Conservation (phyloP, 2,329 filamentous ascomycete genomes). For the Hypoxylon sp. region DNA sequence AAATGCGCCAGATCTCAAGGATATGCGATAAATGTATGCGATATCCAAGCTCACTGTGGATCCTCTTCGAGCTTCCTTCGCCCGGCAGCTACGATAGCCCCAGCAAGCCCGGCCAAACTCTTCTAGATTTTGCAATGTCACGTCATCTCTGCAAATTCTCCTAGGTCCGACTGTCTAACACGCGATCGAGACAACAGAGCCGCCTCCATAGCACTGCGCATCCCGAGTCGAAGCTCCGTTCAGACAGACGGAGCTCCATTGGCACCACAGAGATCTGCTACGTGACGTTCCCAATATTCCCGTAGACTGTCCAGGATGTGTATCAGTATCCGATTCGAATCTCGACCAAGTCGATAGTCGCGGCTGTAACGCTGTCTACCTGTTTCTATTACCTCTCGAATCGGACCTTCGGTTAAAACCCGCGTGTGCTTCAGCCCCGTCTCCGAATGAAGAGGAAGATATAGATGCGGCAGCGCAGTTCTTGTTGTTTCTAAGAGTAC, state of each 20-base stretch:
- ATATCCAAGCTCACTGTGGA: slow-evolving; percentile 9
- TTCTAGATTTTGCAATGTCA: slow-evolving; percentile 10
- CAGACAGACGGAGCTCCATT: slow-evolving; percentile 1
- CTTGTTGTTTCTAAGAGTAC: slow-evolving; percentile 6
- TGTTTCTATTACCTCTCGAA: neutral
- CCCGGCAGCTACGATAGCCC: neutral
- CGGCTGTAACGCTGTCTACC: slow-evolving; percentile 3
- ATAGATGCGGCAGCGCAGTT: slow-evolving; percentile 10
- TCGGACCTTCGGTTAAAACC: neutral
- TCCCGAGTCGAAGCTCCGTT: neutral
- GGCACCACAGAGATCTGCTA: slow-evolving; percentile 6
- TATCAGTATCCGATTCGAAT: slow-evolving; percentile 10
- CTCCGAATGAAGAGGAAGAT: slow-evolving; percentile 4
- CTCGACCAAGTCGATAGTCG: slow-evolving; percentile 27
- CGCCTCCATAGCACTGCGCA: neutral
- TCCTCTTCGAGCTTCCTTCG: slow-evolving; percentile 7
- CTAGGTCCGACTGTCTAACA: neutral
- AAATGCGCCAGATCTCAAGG: neutral
- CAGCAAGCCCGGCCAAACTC: neutral
- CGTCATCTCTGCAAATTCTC: slow-evolving; percentile 11
- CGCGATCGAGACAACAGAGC: neutral
- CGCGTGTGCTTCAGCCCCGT: slow-evolving; percentile 2
- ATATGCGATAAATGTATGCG: too few species aligned
- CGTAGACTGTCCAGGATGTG: slow-evolving; percentile 27
- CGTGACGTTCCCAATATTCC: neutral